Base-by-base conservation (phyloP, 805 yeast species). In the Hanseniaspora nectarophila region DNA sequence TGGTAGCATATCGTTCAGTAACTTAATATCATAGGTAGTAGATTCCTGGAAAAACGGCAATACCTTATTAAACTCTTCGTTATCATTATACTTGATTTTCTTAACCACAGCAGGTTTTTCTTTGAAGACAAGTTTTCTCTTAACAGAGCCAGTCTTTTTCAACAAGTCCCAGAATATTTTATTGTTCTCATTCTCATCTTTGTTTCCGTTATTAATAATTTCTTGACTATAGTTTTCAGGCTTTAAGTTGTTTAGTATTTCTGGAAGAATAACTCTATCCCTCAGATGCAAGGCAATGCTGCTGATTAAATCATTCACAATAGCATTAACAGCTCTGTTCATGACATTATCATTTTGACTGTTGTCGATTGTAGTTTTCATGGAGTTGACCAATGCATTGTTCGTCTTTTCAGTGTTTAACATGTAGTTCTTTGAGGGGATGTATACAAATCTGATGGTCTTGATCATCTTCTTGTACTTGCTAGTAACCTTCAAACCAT, bases 401-500 rank as follows among this genome's bases (percentile, higher is more conserved):
- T 37, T 45, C 45, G 21, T 28, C 32, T 38, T 32, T 45, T 45
- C 40, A 13, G 15, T 21, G 16, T 37, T 37, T 26, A 37, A 21
- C 34, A 35, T 15, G 12, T 38, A 44, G 16, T 51, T 20, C 54
- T 57, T 26, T 58, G 58, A 21, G 51, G 34, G 40, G 59, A 60
- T 47, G 81, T 61, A 38, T 78, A 80, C 87, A 82, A 81, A 56
- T 66, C 71, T 64, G 80, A 62, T 34, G 71, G 69, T 55, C 68
- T 77, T 28, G 66, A 29, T 80, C 69, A 28, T 68, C 66, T 20
- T 70, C 63, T 0, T 85, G 85, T 37, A 64, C 83, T 85, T 63
- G 78, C 82, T 59, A 74, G 82, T 57, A 86, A 82, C 31, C 70
- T 64, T 55, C 75, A 74, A 29, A 85, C 82, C 55, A 81, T 85